Base-by-base conservation (phyloP, 306 rosid species). In the Boehmeria nivea region DNA sequence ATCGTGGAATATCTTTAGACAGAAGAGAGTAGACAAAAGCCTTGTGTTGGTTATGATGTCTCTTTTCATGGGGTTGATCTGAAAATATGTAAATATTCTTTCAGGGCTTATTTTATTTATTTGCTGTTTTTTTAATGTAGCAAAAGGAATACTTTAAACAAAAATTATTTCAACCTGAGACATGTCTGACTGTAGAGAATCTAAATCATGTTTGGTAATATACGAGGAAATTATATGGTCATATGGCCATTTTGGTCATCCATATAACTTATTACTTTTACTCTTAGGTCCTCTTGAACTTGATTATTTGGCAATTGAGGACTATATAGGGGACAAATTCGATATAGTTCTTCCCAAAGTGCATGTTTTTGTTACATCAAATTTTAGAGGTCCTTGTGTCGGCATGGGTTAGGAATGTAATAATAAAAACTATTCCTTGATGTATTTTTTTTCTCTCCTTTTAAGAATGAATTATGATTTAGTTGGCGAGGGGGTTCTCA, bases 21-120 rank as follows among this genome's bases (percentile, higher is more conserved):
- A 27, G 7, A 25, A 7, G 20, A 51, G 59, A 54, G 43, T 10
- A 31, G 59, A 54, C 59, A 31, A 54, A 26, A 53, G 28, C 26
- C 24, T 16, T 54, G 43, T 54, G 26, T 24, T 23, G 43, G 24
- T 52, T 52, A 31, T 33, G 12, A 23, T 57, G 51, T 39, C 37
- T 57, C 23, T 19, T 42, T 40, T 43, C 20, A 36, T 22, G 15
- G n/a, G 34, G 7, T 40, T 19, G 50, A 17, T 8, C n/a, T 16
- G 39, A 39, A 40, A 40, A n/a, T 22, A 4, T 52, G 23, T 57
- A 14, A 0, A 39, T 34, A 5, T 33, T 31, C 43, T 12, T 18
- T 14, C 2, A 34, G 9, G 42, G 25, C 34, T 28, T 28, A 28
- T 21, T 8, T 61, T 49, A 48, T 49, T 33, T 61, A 28, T 12